Evolutionary conservation across 805 yeast genomes (phyloP), one percentile per base, ranked within the genome.

Genomic region (Kuraishia hungarica): DNA sequence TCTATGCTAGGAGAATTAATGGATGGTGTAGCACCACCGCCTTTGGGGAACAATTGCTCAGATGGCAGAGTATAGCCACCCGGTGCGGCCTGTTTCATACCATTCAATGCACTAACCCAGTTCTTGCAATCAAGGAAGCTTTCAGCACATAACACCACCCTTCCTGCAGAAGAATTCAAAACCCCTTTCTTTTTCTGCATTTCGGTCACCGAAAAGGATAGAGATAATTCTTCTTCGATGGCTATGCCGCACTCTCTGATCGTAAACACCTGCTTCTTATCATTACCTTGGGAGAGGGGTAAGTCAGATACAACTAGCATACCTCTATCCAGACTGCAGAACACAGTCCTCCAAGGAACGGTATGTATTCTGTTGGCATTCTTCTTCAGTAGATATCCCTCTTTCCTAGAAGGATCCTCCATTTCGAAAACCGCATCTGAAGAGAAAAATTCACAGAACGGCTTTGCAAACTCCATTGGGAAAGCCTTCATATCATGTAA

Each of bases 141-240:
- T 65, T 91, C 96, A 1, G 94, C 86, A 67, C 96, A 89, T 54
- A 90, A 78, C 53, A 81, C 77, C 55, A 64, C 63, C 23, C 55
- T 60, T 52, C 62, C 67, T 53, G 57, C 62, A 3, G 66, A 62
- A 6, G 72, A 60, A 5, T 73, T 63, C 21, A 71, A 61, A 26
- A 67, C 67, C 48, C 70, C 69, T 55, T 68, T 67, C 52, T 59
- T 67, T 51, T 62, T 68, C 48, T 63, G 61, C 13, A 61, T 53
- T 10, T 69, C 57, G 6, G 58, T 58, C 29, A 70, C 50, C 59
- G 57, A 66, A 70, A 51, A 60, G 56, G 17, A 63, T 67, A 48
- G 61, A 57, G 5, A 61, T 39, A 17, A 64, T 56, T 23, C 43
- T 48, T 15, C 66, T 29, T 52, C 69, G 71, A 54, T 55, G 58